Evolutionary conservation across 257 asterid species (phyloP).

Genomic region (Solanum raphanifolium): DNA sequence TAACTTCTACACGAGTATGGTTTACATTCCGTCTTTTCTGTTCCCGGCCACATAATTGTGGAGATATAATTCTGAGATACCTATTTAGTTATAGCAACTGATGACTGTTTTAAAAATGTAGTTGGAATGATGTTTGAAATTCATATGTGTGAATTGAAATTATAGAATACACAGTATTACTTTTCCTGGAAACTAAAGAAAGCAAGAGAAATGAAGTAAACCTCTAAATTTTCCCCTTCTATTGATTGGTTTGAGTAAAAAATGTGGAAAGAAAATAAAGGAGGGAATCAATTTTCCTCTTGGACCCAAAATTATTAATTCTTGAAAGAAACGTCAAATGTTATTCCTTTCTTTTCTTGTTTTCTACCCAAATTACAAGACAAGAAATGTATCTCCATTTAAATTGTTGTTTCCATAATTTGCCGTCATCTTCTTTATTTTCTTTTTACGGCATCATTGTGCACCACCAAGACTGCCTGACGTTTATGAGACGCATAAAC

Average conservation of each 20-base stretch:
- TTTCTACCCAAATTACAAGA: background rate
- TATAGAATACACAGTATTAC: background rate
- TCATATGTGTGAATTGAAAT: background rate
- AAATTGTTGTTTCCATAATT: background rate
- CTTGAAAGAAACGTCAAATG: background rate
- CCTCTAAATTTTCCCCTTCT: background rate
- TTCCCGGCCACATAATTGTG: background rate
- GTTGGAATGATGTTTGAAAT: background rate
- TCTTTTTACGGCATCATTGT: background rate
- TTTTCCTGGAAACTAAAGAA: background rate
- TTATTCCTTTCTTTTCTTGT: background rate
- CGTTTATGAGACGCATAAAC: background rate
- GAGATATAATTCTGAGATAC: background rate
- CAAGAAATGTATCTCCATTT: background rate
- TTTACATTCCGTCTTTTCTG: background rate
- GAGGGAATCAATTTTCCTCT: background rate
- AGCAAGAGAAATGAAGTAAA: background rate
- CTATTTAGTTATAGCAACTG: background rate
- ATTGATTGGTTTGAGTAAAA: background rate
- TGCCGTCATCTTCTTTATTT: background rate
- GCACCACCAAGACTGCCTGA: background rate
- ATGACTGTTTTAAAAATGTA: background rate
- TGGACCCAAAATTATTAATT: background rate
- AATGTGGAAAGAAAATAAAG: background rate
- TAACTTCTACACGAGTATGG: background rate